Evolutionary conservation across 768 basidiomycete species (phyloP), one percentile per base, ranked within the genome.

Genomic region (Lentinula edodes): DNA sequence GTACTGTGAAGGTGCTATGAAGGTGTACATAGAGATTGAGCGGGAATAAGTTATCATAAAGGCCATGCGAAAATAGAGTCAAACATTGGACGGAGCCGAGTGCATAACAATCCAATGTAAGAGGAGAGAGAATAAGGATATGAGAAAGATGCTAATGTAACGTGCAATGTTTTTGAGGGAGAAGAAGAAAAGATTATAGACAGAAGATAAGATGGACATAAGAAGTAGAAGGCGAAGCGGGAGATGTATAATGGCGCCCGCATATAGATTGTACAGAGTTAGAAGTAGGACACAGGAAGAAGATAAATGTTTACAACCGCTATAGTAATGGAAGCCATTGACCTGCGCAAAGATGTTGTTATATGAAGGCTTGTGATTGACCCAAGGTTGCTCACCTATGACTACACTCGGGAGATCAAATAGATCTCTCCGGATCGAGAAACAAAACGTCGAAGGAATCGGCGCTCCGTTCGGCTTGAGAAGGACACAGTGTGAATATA

Each of bases 391-490:
- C 86, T 50, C 65, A 90, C 92, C 92, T 63, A 95, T 93, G 54
- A 95, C 90, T 62, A 93, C 82, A 71, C 90, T 92, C 9, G 93
- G 93, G 54, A 95, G 76, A 77, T 94, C 93, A 66, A 95, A 95
- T 28, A 96, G 78, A 70, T 98, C 96, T 65, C 96, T 78, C 67
- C 94, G 84, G 71, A 99, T 94, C 59, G 93, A 94, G 72, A 97
- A 97, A 72, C 95, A 97, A 75, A 96, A 96, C 20, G 96, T 91
- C 53, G 94, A 89, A 48, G 93, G 91, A 32, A 98, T 85, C 1
- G 92, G 91, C 2, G 87, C 83, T 15, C 93, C 91, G 32, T 83
- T 83, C 6, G 91, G 90, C 71, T 95, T 94, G 64, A 95, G 82
- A 48, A 97, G 73, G 35, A 94, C 91, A 63, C 93, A 95, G 67